Evolutionary conservation across 1,139 yeast species (phyloP).

Genomic region (Scheffersomyces illinoinensis): DNA sequence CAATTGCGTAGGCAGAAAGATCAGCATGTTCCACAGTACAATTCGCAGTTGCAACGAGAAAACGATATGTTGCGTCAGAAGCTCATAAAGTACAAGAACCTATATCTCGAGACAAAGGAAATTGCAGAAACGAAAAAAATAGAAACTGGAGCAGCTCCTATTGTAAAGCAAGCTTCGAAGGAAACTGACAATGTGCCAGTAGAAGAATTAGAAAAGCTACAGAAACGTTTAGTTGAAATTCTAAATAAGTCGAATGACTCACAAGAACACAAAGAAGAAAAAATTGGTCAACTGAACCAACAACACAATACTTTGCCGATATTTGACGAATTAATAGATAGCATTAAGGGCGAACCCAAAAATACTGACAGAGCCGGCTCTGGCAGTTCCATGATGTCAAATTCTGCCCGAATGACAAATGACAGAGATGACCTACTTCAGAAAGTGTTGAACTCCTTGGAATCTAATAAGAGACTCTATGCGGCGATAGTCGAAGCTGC

Average conservation of each 20-base stretch:
- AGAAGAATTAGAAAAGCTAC: constrained; percentile 1
- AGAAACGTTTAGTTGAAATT: neutral
- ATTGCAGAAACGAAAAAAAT: neutral
- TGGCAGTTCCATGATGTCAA: neutral
- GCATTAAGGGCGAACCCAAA: constrained; percentile 4
- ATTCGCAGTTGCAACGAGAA: constrained; percentile 22
- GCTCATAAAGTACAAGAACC: constrained; percentile 33
- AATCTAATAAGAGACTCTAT: neutral
- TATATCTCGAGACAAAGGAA: constrained; percentile 22
- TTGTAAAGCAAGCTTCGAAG: neutral
- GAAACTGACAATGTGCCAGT: neutral
- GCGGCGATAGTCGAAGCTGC: neutral
- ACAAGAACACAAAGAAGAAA: neutral
- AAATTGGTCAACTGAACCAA: neutral
- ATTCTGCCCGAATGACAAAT: neutral
- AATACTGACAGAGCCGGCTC: neutral
- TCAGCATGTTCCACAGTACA: constrained; percentile 14
- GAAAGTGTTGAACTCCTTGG: neutral
- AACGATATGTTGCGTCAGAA: constrained; percentile 33
- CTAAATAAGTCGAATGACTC: neutral
- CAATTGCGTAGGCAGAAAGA: constrained; percentile 10
- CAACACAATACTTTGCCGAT: constrained; percentile 5
- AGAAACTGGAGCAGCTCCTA: neutral
- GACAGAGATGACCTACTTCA: neutral
- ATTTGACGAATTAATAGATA: constrained; percentile 9